Base-by-base conservation (phyloP, 2,329 filamentous ascomycete genomes). In the Magnaporthiopsis incrustans region DNA sequence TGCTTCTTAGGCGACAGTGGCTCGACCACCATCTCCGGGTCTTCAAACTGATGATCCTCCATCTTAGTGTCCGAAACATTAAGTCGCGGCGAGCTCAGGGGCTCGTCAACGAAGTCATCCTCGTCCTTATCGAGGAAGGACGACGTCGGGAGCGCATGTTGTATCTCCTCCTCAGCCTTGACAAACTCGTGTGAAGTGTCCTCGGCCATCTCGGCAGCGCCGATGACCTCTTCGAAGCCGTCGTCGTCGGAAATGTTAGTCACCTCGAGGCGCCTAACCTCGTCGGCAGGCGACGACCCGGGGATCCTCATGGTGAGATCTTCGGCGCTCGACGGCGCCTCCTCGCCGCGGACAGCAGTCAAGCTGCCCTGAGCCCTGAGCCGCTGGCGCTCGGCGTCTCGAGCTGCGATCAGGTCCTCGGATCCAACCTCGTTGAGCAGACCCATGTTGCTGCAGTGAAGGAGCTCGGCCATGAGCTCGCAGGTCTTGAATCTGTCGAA, bases 401-500 rank as follows among this genome's bases (percentile, higher is more conserved):
- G 85, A 57, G 86, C 82, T 66, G 84, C 86, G 66, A 98, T 92
- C 68, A 97, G 86, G 68, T 92, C 88, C 73, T 99, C 93, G 14
- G 92, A 93, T 38, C 94, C 95, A 12, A 86, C 81, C 73, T 98
- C 93, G 73, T 99, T 99, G 68, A 99, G 79, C 50, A 99, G 80
- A 7, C 91, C 93, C 95, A 99, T 99, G 74, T 99, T 99, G 75
- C 94, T 98, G 77, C 95, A 99, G 76, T 99, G 95, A 56, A 99
- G 79, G 59, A 99, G 81, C 76, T 99, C 95, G 1, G 95, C 95
- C 95, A 99, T 98, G 66, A 99, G 82, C 77, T 99, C 95, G 75
- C 95, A 99, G 0, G 95, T 98, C 81, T 99, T 99, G 81, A 99
- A 99, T 26, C 95, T 85, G 76, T 99, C 95, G 73, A 99, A 99